Evolutionary conservation across 208 protist species (phyloP).

Genomic region (Polymyxa betae): DNA sequence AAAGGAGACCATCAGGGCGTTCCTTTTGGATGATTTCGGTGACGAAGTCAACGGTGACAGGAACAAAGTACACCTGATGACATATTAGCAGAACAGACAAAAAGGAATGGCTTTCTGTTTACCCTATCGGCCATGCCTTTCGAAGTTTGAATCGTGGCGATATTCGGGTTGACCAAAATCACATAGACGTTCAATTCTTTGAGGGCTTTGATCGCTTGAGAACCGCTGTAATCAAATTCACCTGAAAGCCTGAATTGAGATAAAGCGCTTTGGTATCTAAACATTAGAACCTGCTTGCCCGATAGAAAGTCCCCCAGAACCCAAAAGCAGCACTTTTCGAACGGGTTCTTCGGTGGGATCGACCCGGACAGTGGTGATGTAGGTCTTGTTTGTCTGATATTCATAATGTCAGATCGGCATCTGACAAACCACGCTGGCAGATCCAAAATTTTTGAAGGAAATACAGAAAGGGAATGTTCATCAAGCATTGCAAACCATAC

Average conservation of each 20-base stretch:
- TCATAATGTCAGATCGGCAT: too few relatives aligned
- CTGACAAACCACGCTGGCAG: too few relatives aligned
- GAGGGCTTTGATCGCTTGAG: slow-evolving; percentile 94
- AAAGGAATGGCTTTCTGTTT: not conserved
- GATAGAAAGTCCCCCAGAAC: slow-evolving; percentile 93
- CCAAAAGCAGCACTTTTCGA: slow-evolving; percentile 87
- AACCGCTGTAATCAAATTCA: slow-evolving; percentile 98
- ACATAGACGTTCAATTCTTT: slow-evolving; percentile 95
- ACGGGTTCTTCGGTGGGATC: slow-evolving; percentile 11
- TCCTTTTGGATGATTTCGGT: slow-evolving; percentile 80
- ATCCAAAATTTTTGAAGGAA: too few relatives aligned
- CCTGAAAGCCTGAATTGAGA: slow-evolving; percentile 70
- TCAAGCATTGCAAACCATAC: not conserved
- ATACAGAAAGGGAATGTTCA: not conserved
- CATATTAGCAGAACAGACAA: not conserved
- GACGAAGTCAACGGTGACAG: slow-evolving; percentile 88
- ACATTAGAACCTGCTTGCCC: slow-evolving; percentile 87
- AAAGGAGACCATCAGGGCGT: slow-evolving; percentile 88
- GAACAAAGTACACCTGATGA: slow-evolving; percentile 91
- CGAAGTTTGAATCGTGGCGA: slow-evolving; percentile 95
- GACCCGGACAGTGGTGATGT: slow-evolving; percentile 41
- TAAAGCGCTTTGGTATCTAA: not conserved
- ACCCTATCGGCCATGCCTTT: slow-evolving; percentile 90
- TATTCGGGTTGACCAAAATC: slow-evolving; percentile 98
- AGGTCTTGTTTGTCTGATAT: not conserved